Evolutionary conservation across 2,329 filamentous ascomycete species (phyloP).

Genomic region (Fusarium sp.): DNA sequence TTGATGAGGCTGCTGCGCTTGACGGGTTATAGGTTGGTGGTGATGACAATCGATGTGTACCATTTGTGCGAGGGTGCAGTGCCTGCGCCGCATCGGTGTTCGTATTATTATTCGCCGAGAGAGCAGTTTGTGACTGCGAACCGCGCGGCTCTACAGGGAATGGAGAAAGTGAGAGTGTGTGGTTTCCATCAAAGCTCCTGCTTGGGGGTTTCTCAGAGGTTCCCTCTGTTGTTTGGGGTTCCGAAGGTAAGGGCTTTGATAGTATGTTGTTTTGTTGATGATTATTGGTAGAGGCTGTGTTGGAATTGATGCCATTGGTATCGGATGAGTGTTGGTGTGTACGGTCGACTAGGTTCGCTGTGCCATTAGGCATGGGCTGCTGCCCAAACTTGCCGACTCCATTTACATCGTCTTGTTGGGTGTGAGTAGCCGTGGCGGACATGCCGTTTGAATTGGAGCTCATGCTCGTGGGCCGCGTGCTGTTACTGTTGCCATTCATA

Average conservation of each 20-base stretch:
- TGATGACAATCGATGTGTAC: conserved; percentile 69
- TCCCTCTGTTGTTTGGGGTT: conserved; percentile 27
- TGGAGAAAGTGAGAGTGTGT: conserved; percentile 13
- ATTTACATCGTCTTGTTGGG: conserved; percentile 39
- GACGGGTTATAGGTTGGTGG: conserved; percentile 64
- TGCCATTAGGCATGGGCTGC: conserved; percentile 41
- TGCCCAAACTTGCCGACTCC: conserved; percentile 32
- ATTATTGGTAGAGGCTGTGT: conserved; percentile 15
- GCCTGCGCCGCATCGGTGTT: conserved; percentile 42
- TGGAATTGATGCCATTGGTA: conserved; percentile 29
- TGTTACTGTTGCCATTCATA: conserved; percentile 53
- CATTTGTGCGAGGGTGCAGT: conserved; percentile 37
- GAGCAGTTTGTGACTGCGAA: conserved; percentile 22
- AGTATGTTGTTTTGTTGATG: conserved; percentile 21
- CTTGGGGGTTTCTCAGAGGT: conserved; percentile 20
- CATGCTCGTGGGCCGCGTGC: conserved; percentile 61
- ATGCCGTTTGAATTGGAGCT: conserved; percentile 66
- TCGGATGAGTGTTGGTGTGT: conserved; percentile 32
- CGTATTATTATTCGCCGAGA: conserved; percentile 35
- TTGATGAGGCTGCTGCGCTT: conserved; percentile 53
- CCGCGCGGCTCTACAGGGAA: conserved; percentile 24
- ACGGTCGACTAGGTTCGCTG: conserved; percentile 42
- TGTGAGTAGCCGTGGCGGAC: conserved; percentile 47
- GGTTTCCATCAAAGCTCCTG: conserved; percentile 23
- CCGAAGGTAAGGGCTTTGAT: conserved; percentile 36